These are phyloP conservation scores for Cercospora sp. DNA, from an alignment of 2,329 filamentous ascomycete species.

Conservation along the genomic window DNA sequence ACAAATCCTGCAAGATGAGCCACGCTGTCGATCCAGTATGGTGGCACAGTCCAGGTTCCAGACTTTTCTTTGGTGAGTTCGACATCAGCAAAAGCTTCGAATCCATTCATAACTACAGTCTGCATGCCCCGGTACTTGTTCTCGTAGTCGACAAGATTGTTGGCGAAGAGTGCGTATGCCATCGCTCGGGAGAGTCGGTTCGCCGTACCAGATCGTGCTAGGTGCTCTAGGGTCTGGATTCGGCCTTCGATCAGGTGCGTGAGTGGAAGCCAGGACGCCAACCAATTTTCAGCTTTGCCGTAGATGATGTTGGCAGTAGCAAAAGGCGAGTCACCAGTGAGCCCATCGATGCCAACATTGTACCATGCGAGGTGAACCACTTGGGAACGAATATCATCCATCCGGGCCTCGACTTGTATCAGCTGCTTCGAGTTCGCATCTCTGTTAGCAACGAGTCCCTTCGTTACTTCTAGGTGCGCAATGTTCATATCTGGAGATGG, in stretches of 20 bases:
- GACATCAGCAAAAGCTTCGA: constrained; percentile 37
- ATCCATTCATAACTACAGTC: constrained; percentile 34
- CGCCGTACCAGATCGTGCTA: constrained; percentile 33
- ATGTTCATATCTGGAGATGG: constrained; percentile 40
- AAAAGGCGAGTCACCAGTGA: constrained; percentile 26
- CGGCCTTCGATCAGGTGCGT: constrained; percentile 34
- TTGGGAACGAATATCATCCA: not conserved
- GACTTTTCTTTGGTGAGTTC: constrained; percentile 15
- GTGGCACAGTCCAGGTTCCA: constrained; percentile 22
- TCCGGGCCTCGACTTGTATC: constrained; percentile 14
- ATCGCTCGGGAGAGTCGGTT: constrained; percentile 34
- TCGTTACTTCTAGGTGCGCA: constrained; percentile 41
- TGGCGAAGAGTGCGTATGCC: constrained; percentile 35
- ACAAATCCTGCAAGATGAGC: constrained; percentile 29
- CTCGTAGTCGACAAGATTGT: constrained; percentile 22
- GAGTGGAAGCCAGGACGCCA: constrained; percentile 30
- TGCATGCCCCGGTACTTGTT: constrained; percentile 21
- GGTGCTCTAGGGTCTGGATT: constrained; percentile 32
- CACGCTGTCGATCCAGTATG: constrained; percentile 41
- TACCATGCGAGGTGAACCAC: constrained; percentile 11
- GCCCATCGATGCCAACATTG: too few species aligned
- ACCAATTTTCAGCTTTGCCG: constrained; percentile 31
- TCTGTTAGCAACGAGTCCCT: constrained; percentile 26
- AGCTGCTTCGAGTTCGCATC: constrained; percentile 3
- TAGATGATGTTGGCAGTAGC: constrained; percentile 30